Evolutionary conservation across 345 rosid species (phyloP).

Genomic region (Syzygium aromaticum): DNA sequence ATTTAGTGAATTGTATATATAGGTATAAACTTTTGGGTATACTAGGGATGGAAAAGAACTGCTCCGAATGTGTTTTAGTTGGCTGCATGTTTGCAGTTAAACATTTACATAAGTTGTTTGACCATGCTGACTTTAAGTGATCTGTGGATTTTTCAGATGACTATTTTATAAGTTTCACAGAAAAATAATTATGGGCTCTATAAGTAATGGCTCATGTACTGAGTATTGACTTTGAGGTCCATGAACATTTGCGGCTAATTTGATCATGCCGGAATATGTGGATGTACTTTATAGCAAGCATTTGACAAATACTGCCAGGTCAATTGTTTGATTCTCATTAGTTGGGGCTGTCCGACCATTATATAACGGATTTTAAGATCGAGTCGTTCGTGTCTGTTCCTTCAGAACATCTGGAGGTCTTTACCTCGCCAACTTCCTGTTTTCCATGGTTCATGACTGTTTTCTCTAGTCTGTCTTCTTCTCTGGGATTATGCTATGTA

Average conservation of each 20-base stretch:
- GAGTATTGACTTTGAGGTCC: not conserved
- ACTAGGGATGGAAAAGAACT: not conserved
- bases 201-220: not conserved
- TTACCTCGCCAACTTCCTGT: not conserved
- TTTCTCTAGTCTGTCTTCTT: not conserved
- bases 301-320: not conserved
- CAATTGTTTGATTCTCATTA: not conserved
- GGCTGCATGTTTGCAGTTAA: not conserved
- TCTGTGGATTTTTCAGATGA: not conserved
- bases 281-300: not conserved
- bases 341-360: not conserved
- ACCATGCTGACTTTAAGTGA: not conserved
- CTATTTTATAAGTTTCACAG: not conserved
- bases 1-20: not conserved
- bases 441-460: not conserved
- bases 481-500: not conserved
- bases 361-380: not conserved
- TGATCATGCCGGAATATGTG: not conserved
- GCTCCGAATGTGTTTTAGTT: not conserved
- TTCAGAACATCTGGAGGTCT: not conserved
- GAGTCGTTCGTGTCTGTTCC: not conserved
- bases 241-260: not conserved
- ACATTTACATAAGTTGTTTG: not conserved
- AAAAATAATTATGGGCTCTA: not conserved
- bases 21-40: not conserved